Conservation (phyloP, 768 basidiomycete species). For the Lactifluus piperatus region DNA sequence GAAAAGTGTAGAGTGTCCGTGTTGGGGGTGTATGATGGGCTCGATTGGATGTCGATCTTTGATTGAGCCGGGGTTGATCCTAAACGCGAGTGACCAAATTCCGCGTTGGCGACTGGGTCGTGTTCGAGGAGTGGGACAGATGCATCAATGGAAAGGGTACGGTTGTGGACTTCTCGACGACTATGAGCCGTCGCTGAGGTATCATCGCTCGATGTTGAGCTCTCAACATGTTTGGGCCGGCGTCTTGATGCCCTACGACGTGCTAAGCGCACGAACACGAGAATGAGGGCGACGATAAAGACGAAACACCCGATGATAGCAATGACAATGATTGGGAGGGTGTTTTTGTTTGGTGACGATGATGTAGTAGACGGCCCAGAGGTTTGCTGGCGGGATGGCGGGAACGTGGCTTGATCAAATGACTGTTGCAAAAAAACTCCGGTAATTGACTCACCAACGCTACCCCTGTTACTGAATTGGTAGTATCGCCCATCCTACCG, state of each 20-base stretch:
- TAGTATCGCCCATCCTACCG: background rate
- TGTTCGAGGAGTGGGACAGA: conserved; percentile 17
- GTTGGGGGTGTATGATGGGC: background rate
- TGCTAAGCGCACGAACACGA: conserved; percentile 11
- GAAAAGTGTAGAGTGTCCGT: background rate
- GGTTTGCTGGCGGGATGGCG: background rate
- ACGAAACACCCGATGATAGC: conserved; percentile 15
- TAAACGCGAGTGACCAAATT: background rate
- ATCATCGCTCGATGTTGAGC: background rate
- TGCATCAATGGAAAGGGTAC: conserved; percentile 14
- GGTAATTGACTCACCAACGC: background rate
- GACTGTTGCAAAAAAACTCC: background rate
- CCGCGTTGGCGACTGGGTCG: background rate
- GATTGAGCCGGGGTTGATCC: background rate
- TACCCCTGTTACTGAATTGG: background rate
- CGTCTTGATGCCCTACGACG: conserved; percentile 12
- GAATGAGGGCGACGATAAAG: conserved; percentile 9
- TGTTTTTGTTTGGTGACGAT: conserved; percentile 5
- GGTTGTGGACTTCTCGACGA: conserved; percentile 8
- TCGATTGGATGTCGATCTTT: background rate
- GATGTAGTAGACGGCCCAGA: background rate
- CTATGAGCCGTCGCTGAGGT: background rate
- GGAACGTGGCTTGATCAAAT: conserved; percentile 13
- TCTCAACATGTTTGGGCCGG: background rate
- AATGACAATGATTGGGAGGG: conserved; percentile 12